phyloP scores from a whole-genome alignment of 2,329 filamentous ascomycete genomes.

The Coleophoma crateriformis region DNA sequence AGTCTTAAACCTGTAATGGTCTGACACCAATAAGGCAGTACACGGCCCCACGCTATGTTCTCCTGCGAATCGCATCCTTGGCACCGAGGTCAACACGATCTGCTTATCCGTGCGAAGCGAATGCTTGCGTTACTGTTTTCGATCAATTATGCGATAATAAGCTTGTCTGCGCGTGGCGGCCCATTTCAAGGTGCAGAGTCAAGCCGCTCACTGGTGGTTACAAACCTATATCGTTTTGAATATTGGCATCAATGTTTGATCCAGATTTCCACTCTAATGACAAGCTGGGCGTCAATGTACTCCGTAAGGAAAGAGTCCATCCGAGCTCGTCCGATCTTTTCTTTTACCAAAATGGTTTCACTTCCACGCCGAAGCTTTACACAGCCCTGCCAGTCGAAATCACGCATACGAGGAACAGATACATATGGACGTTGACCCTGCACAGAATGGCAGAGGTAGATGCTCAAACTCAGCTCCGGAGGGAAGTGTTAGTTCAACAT shows the following conservation, averaged over 20 bases:
- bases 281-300: no score
- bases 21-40: neutral
- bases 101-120: slow-evolving; percentile 13
- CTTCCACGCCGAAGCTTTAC: neutral
- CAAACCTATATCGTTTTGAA: neutral
- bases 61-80: neutral
- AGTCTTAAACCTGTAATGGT: neutral
- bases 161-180: slow-evolving; percentile 2
- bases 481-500: slow-evolving; percentile 14
- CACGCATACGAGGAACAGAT: neutral
- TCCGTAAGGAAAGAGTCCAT: neutral
- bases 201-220: neutral
- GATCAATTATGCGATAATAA: slow-evolving; percentile 7
- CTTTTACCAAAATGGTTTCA: neutral
- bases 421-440: slow-evolving; percentile 7
- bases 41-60: neutral
- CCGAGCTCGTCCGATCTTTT: neutral
- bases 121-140: slow-evolving; percentile 8
- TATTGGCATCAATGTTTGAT: neutral
- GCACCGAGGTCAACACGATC: slow-evolving; percentile 7
- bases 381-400: neutral
- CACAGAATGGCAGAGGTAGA: slow-evolving; percentile 7
- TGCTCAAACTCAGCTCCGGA: slow-evolving; percentile 16
- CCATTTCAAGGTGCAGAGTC: slow-evolving; percentile 7
- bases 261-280: neutral